Evolutionary conservation across 108 stramenopile genomes (phyloP).

Genomic region (Cylindrotheca fusiformis): DNA sequence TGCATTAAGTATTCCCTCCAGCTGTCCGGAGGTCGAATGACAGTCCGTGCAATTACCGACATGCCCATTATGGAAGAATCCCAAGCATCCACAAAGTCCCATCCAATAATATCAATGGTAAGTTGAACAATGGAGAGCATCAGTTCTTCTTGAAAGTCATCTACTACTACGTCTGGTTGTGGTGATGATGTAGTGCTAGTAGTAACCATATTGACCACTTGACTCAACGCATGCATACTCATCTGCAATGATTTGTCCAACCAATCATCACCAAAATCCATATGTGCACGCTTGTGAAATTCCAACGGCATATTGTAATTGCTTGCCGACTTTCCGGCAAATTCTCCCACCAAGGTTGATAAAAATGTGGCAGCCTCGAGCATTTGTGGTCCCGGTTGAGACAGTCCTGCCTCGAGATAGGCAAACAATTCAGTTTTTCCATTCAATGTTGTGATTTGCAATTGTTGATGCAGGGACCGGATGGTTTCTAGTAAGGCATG

Average conservation of each 20-base stretch:
- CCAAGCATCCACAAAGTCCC: conserved; percentile 77
- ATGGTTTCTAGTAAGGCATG: conserved; percentile 22
- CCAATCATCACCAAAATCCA: conserved; percentile 63
- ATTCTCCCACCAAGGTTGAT: conserved; percentile 60
- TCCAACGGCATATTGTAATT: conserved; percentile 69
- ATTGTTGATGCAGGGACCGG: conserved; percentile 13
- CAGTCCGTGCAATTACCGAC: conserved; percentile 11
- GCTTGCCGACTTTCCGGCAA: conserved; percentile 63
- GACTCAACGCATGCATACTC: conserved; percentile 34
- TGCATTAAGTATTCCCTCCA: conserved; percentile 56
- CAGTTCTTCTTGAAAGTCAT: conserved; percentile 24
- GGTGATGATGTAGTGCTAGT: conserved; percentile 13
- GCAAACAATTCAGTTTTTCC: not conserved
- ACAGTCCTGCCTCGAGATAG: too few species aligned
- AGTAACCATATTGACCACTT: conserved; percentile 13
- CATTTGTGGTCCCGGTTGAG: too few species aligned
- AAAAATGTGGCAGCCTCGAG: conserved; percentile 50
- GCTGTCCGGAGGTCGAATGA: conserved; percentile 9
- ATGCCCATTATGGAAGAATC: conserved; percentile 33
- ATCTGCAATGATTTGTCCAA: conserved; percentile 31
- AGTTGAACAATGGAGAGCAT: conserved; percentile 48
- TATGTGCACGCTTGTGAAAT: conserved; percentile 70
- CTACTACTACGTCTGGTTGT: conserved; percentile 2
- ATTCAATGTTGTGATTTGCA: conserved; percentile 6
- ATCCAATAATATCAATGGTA: conserved; percentile 57